phyloP scores from a whole-genome alignment of 2,329 filamentous ascomycete species.

The Alternaria novae-zelandiae region DNA sequence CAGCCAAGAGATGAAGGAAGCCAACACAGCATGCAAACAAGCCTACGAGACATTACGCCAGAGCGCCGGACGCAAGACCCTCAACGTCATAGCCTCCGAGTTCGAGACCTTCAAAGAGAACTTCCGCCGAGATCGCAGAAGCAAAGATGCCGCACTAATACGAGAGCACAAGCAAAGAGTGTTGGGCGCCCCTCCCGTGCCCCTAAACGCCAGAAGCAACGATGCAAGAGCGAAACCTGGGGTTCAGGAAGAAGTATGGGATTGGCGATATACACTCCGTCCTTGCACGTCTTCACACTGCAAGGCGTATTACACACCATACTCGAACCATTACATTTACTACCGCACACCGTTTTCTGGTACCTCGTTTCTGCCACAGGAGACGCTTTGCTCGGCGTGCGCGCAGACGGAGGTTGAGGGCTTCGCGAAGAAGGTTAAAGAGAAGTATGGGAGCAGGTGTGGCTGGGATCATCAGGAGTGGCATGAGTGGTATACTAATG shows the following conservation, averaged over 20 bases:
- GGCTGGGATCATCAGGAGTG: slow-evolving; percentile 33
- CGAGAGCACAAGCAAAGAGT: slow-evolving; percentile 19
- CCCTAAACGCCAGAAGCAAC: neutral
- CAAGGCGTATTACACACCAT: slow-evolving; percentile 31
- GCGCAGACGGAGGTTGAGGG: slow-evolving; percentile 32
- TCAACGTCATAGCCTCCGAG: slow-evolving; percentile 34
- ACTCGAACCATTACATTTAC: slow-evolving; percentile 30
- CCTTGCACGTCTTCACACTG: slow-evolving; percentile 35
- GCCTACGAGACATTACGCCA: slow-evolving; percentile 40
- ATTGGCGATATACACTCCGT: slow-evolving; percentile 37
- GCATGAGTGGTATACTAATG: slow-evolving; percentile 31
- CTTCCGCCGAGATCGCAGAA: slow-evolving; percentile 21
- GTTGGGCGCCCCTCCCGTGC: slow-evolving; percentile 8
- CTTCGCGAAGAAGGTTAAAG: slow-evolving; percentile 21
- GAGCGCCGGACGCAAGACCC: slow-evolving; percentile 42
- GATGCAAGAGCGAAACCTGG: neutral
- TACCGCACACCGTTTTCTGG: slow-evolving; percentile 23
- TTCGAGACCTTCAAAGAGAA: slow-evolving; percentile 31
- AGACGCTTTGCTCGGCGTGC: slow-evolving; percentile 35
- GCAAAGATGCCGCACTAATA: slow-evolving; percentile 17
- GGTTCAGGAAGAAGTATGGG: slow-evolving; percentile 15
- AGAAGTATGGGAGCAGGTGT: slow-evolving; percentile 31
- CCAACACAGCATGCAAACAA: slow-evolving; percentile 31
- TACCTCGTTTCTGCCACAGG: slow-evolving; percentile 25
- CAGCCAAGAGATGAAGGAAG: slow-evolving; percentile 32